Evolutionary conservation across 2,329 filamentous ascomycete genomes (phyloP).

Genomic region (Orbilia javanica): DNA sequence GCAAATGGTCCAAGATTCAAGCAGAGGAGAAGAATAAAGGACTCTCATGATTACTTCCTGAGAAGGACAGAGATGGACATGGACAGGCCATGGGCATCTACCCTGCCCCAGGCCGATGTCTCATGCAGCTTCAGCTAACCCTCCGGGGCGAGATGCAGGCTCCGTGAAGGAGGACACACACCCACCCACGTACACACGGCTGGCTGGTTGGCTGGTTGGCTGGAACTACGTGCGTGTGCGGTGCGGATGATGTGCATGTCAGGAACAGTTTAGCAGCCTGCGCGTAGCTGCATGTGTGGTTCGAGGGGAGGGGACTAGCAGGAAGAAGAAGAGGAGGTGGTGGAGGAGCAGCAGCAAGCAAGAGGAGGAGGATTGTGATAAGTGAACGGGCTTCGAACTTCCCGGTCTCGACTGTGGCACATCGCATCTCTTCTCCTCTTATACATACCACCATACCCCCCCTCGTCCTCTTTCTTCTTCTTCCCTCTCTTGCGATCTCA

Average conservation of each 20-base stretch:
- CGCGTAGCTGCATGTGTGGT: conserved; percentile 25
- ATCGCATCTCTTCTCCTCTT: conserved; percentile 24
- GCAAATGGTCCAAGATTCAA: background rate
- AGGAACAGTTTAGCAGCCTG: conserved; percentile 26
- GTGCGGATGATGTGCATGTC: conserved; percentile 30
- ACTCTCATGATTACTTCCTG: conserved; percentile 53
- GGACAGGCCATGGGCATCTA: conserved; percentile 14
- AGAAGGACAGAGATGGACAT: conserved; percentile 40
- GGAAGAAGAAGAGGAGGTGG: no score
- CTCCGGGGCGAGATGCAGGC: conserved; percentile 47
- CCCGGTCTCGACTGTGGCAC: conserved; percentile 21
- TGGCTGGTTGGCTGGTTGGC: no score
- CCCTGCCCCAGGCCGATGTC: conserved; percentile 30
- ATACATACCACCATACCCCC: conserved; percentile 8
- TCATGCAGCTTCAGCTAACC: conserved; percentile 46
- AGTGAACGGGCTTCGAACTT: conserved; percentile 23
- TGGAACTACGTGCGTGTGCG: background rate
- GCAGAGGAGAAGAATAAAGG: background rate
- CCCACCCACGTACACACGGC: background rate
- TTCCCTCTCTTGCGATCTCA: conserved; percentile 20
- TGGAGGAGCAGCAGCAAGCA: no score
- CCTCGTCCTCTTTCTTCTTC: conserved; percentile 13
- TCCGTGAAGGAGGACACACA: conserved; percentile 35
- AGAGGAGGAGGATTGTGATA: conserved; percentile 1
- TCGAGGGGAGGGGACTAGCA: background rate